Percentiles rank a stretch among this genome's conserved stretches.
These are phyloP conservation scores for Linum trigynum DNA, from an alignment of 345 rosid species.

Conservation along the genomic window DNA sequence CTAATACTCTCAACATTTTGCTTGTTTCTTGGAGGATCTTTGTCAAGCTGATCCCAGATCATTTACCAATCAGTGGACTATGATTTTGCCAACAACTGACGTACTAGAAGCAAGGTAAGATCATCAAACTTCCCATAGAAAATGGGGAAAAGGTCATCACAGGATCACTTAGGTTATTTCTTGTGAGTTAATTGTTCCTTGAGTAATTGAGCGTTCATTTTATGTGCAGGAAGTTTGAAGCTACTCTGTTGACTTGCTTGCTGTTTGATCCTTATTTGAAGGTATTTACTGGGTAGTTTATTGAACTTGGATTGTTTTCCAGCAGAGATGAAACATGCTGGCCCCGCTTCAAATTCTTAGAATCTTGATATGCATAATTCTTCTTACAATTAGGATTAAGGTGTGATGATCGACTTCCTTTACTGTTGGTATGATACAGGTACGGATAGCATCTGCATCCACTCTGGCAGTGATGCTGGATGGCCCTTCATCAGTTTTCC, in stretches of 20 bases:
- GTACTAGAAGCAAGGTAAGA: constrained; percentile 63
- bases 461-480: constrained; percentile 71
- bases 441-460: constrained; percentile 69
- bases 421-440: constrained; percentile 35
- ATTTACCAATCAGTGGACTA: constrained; percentile 74
- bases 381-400: neutral
- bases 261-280: constrained; percentile 77
- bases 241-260: constrained; percentile 76
- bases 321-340: neutral
- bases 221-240: constrained; percentile 63
- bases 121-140: constrained; percentile 10
- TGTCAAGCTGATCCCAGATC: constrained; percentile 88
- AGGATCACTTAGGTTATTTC: constrained; percentile 8
- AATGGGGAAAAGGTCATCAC: neutral
- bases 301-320: constrained; percentile 6
- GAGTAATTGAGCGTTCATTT: constrained; percentile 16
- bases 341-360: neutral
- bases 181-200: constrained; percentile 9
- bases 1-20: constrained; percentile 3
- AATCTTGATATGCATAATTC: neutral
- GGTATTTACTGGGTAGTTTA: constrained; percentile 35
- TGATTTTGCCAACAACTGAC: constrained; percentile 78
- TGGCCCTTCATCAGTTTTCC: constrained; percentile 71
- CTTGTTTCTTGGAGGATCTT: constrained; percentile 46
- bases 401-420: neutral